phyloP scores from a whole-genome alignment of 1,284 basidiomycete species.

The Fistulinella staudtii region DNA sequence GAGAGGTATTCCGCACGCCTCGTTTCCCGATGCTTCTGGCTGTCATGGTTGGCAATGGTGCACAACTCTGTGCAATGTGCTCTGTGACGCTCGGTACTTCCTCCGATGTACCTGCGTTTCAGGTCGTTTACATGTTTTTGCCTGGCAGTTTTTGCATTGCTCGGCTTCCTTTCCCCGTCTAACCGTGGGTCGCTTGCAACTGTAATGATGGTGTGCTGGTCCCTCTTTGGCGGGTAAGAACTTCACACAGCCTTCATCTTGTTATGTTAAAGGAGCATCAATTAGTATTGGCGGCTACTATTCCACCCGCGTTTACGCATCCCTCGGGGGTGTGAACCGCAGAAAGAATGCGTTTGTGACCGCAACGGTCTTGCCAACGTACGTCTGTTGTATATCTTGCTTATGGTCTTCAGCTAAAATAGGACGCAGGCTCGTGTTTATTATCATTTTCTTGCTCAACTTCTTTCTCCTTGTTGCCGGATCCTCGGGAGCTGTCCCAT shows the following conservation, averaged over 20 bases:
- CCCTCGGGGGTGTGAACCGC: constrained; percentile 78
- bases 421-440: constrained; percentile 65
- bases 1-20: constrained; percentile 92
- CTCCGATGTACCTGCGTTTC: neutral
- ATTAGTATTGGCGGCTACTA: constrained; percentile 84
- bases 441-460: constrained; percentile 81
- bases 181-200: constrained; percentile 94
- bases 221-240: constrained; percentile 79
- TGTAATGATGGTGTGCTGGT: constrained; percentile 96
- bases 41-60: constrained; percentile 86
- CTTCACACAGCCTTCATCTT: neutral
- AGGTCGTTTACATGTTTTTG: constrained; percentile 8
- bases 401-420: constrained; percentile 2
- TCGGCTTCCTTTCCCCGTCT: constrained; percentile 96
- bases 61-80: constrained; percentile 88
- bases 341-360: constrained; percentile 86
- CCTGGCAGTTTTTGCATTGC: constrained; percentile 81
- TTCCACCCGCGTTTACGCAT: constrained; percentile 80
- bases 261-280: neutral
- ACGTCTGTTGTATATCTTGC: constrained; percentile 28
- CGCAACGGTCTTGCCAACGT: constrained; percentile 87
- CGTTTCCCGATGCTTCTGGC: constrained; percentile 76
- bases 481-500: constrained; percentile 94
- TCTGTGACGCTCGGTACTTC: constrained; percentile 74
- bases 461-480: constrained; percentile 81